Percentiles rank a stretch among this genome's conserved stretches.
Evolutionary conservation across 441 rosid genomes (phyloP).

Genomic region (Omphalea diandra): DNA sequence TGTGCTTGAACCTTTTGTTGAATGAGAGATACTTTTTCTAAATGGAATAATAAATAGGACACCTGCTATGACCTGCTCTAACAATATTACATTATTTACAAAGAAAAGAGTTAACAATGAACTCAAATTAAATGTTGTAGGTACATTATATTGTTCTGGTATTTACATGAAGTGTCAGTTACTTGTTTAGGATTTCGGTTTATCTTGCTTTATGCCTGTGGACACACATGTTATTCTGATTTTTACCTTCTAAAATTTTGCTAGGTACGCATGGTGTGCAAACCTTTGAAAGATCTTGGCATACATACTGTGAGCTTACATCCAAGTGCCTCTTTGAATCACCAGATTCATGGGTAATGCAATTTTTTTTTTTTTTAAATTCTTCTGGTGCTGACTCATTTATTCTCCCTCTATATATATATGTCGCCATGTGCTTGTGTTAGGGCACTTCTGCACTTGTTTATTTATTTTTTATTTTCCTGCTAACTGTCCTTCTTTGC

Average conservation of each 20-base stretch:
- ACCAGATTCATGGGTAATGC: conserved; percentile 77
- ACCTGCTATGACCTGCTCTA: background rate
- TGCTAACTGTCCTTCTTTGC: background rate
- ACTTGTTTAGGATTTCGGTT: conserved; percentile 4
- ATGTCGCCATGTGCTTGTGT: background rate
- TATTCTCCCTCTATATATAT: background rate
- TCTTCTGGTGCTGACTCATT: background rate
- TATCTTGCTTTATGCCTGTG: conserved; percentile 2
- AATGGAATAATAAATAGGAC: background rate
- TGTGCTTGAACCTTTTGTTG: background rate
- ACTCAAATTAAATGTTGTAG: conserved; percentile 3
- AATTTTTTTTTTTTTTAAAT: background rate
- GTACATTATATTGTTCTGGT: background rate
- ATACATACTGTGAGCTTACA: conserved; percentile 87
- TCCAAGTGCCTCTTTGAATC: conserved; percentile 66
- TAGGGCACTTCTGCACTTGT: background rate
- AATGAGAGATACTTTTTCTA: background rate
- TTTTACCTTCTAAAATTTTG: conserved; percentile 19
- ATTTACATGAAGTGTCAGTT: background rate
- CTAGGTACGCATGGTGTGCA: conserved; percentile 76
- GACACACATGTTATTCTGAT: conserved; percentile 8
- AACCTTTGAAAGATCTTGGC: conserved; percentile 79
- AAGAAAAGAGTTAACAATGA: background rate
- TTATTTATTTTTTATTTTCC: background rate
- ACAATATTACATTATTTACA: background rate